Evolutionary conservation across 75 land plant genomes (phyloP).

Genomic region (Selaginella moellendorffii): DNA sequence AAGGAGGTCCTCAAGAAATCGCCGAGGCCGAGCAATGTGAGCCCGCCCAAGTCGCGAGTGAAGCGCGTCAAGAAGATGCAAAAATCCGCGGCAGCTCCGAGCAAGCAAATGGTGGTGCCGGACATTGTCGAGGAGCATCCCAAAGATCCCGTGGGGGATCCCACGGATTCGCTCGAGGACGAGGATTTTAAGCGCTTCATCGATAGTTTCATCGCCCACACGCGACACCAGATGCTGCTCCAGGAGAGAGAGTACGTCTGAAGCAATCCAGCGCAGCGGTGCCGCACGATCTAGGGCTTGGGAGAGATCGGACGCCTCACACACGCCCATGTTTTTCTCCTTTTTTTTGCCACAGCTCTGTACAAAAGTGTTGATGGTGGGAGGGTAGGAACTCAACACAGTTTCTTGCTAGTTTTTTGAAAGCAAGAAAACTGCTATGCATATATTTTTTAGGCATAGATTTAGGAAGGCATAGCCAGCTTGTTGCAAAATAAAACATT

Average conservation of each 20-base stretch:
- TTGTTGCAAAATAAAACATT: not conserved
- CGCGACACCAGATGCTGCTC: not conserved
- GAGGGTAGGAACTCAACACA: not conserved
- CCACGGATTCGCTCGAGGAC: not conserved
- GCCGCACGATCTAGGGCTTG: not conserved
- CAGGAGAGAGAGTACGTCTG: not conserved
- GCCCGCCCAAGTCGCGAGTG: not conserved
- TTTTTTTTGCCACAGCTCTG: not conserved
- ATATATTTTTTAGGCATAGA: too few relatives aligned
- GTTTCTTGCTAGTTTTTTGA: constrained; percentile 1
- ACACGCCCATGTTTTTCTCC: not conserved
- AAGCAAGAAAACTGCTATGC: not conserved
- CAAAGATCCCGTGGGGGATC: not conserved
- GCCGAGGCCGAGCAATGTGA: not conserved
- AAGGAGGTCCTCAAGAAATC: not conserved
- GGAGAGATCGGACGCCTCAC: not conserved
- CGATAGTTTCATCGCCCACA: not conserved
- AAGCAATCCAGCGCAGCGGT: not conserved
- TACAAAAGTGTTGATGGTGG: too few relatives aligned
- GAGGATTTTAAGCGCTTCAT: not conserved
- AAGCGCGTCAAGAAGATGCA: not conserved
- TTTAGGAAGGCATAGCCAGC: not conserved
- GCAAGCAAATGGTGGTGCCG: not conserved
- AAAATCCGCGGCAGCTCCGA: not conserved
- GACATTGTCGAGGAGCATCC: not conserved